A percentile compares a stretch with the other conserved stretches of the same genome.
These are phyloP conservation scores for Vaccinium macrocarpon DNA, from an alignment of 148 eudicot genomes.

Conservation along the genomic window DNA sequence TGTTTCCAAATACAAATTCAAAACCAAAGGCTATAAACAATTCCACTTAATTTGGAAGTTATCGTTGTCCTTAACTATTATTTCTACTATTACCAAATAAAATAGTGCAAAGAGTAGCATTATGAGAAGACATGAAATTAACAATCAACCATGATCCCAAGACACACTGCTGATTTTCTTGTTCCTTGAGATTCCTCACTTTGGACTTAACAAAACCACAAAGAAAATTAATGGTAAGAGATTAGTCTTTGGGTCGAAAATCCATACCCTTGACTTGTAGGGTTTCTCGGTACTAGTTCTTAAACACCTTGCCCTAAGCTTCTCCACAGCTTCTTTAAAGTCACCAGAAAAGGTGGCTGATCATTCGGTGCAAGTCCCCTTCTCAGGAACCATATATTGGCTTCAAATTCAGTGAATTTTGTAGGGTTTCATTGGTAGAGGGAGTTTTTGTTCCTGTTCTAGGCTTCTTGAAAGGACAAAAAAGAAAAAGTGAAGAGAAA, in stretches of 20 bases:
- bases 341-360: slow-evolving; percentile 88
- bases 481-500: not conserved
- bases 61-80: slow-evolving; percentile 22
- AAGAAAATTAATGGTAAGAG: slow-evolving; percentile 16
- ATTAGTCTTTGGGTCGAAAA: slow-evolving; percentile 16
- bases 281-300: slow-evolving; percentile 59
- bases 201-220: slow-evolving; percentile 19
- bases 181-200: slow-evolving; percentile 45
- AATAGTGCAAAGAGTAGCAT: not conserved
- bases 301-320: slow-evolving; percentile 12
- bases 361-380: slow-evolving; percentile 67
- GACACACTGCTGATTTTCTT: slow-evolving; percentile 34
- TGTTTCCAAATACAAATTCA: slow-evolving; percentile 28
- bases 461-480: slow-evolving; percentile 5
- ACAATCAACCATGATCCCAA: slow-evolving; percentile 40
- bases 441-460: not conserved
- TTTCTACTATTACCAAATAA: too few relatives aligned
- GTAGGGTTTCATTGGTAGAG: not conserved
- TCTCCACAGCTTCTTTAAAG: slow-evolving; percentile 41
- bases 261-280: slow-evolving; percentile 32
- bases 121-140: slow-evolving; percentile 15
- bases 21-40: slow-evolving; percentile 5
- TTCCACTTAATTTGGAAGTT: slow-evolving; percentile 20
- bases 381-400: slow-evolving; percentile 39
- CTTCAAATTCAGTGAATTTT: slow-evolving; percentile 25